phyloP scores from a whole-genome alignment of 139 green algal species.

The Micromonas commoda region DNA sequence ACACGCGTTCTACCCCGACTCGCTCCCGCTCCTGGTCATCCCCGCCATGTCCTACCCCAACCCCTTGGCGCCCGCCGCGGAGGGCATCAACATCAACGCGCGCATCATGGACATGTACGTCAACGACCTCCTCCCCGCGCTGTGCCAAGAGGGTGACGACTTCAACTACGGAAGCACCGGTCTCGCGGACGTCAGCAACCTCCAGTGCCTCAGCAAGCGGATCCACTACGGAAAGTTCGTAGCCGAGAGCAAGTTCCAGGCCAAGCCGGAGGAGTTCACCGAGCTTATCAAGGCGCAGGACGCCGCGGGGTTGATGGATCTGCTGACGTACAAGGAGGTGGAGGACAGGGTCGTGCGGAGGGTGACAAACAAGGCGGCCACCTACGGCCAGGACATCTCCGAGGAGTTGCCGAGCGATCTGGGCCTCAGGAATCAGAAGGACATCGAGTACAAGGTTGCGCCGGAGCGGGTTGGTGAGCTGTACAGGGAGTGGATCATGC shows the following conservation, averaged over 20 bases:
- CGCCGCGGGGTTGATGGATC: conserved; percentile 71
- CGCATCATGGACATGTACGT: conserved; percentile 81
- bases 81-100: conserved; percentile 85
- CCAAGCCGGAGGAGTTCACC: conserved; percentile 69
- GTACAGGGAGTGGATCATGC: conserved; percentile 91
- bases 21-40: conserved; percentile 53
- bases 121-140: conserved; percentile 47
- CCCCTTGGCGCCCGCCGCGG: conserved; percentile 34
- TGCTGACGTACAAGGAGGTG: conserved; percentile 75
- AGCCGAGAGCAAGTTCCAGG: conserved; percentile 95
- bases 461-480: conserved; percentile 42
- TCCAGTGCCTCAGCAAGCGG: conserved; percentile 83
- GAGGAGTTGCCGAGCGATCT: conserved; percentile 5
- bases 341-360: conserved; percentile 79
- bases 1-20: conserved; percentile 74
- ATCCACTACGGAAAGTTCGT: conserved; percentile 99
- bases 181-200: conserved; percentile 64
- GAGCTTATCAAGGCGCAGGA: conserved; percentile 58
- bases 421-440: background rate
- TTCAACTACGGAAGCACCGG: conserved; percentile 87
- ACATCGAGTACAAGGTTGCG: conserved; percentile 44
- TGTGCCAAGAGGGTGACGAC: conserved; percentile 72
- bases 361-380: conserved; percentile 78
- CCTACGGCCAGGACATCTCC: conserved; percentile 60
- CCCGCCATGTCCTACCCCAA: conserved; percentile 56